Base-by-base conservation (phyloP, 306 rosid genomes). In the Prunus davidiana region DNA sequence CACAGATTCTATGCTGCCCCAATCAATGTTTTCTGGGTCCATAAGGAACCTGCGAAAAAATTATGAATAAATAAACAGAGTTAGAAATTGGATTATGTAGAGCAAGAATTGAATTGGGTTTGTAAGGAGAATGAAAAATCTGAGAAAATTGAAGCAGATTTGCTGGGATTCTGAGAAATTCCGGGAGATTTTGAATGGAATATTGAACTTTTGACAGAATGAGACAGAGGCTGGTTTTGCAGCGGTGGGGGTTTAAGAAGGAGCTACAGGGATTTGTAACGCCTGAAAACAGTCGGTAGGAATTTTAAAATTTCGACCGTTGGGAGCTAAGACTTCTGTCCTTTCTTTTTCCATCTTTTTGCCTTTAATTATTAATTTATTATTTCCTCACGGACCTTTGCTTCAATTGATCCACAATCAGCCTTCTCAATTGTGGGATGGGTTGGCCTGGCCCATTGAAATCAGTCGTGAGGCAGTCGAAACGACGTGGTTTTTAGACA, bases 21-120 rank as follows among this genome's bases (percentile, higher is more conserved):
- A 89, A 66, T 87, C 86, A n/a, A 89, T 82, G 67, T 74, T 85
- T 55, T 81, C 88, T 0, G 84, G 89, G 10, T 87, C 89, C 91
- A 89, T 89, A 20, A 27, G 69, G 19, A 70, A 60, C 25, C 86
- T 82, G 60, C 27, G 32, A 71, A 67, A 56, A 71, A 0, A 4
- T 8, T 13, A 69, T 1, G 52, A 2, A 60, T 65, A 30, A 20
- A 3, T 22, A 43, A 27, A 52, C 16, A 69, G 57, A 18, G 22
- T 69, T 2, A 50, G 61, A n/a, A 30, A 69, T 57, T 11, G 15
- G 12, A 52, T 6, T 10, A 38, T 24, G 70, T 0, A 7, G 19
- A 60, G 43, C 20, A 18, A 12, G 55, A 19, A 52, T 1, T 46
- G 32, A 79, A 72, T n/a, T 20, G 19, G 25, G 2, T 12, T 15